phyloP scores from a whole-genome alignment of 2,329 filamentous ascomycete genomes.

The Piedraia hortae region DNA sequence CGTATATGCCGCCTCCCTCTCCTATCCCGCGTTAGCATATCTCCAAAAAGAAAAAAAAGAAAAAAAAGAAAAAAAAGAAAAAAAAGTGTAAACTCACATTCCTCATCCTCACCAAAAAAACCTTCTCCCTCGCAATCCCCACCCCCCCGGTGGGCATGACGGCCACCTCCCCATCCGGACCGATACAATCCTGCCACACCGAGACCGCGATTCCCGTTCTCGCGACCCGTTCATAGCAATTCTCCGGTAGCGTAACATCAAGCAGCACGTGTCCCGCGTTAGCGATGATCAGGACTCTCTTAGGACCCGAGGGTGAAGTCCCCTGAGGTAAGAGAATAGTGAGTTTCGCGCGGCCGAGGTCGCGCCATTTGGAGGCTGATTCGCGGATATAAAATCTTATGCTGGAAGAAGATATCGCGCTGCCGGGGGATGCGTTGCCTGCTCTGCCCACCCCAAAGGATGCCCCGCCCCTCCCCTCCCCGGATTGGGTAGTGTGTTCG shows the following conservation, averaged over 20 bases:
- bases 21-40: conserved; percentile 9
- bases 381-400: conserved; percentile 67
- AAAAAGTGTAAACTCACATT: conserved; percentile 8
- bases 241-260: conserved; percentile 62
- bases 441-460: conserved; percentile 33
- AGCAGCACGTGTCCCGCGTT: conserved; percentile 43
- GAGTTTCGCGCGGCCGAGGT: conserved; percentile 61
- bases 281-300: conserved; percentile 54
- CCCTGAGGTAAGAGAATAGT: conserved; percentile 51
- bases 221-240: conserved; percentile 60
- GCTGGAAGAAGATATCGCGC: conserved; percentile 54
- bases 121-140: conserved; percentile 23
- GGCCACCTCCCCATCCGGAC: conserved; percentile 27
- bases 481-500: conserved; percentile 19
- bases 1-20: conserved; percentile 22
- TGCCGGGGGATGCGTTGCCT: too few species aligned
- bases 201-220: conserved; percentile 68
- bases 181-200: conserved; percentile 41
- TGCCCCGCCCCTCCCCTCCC: conserved; percentile 11
- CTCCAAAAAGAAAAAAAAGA: not conserved
- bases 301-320: conserved; percentile 17
- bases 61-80: not conserved
- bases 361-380: conserved; percentile 55
- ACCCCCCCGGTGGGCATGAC: conserved; percentile 30
- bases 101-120: conserved; percentile 32